Base-by-base conservation (phyloP, 176 grass and related monocot species). In the Lolium multiflorum region DNA sequence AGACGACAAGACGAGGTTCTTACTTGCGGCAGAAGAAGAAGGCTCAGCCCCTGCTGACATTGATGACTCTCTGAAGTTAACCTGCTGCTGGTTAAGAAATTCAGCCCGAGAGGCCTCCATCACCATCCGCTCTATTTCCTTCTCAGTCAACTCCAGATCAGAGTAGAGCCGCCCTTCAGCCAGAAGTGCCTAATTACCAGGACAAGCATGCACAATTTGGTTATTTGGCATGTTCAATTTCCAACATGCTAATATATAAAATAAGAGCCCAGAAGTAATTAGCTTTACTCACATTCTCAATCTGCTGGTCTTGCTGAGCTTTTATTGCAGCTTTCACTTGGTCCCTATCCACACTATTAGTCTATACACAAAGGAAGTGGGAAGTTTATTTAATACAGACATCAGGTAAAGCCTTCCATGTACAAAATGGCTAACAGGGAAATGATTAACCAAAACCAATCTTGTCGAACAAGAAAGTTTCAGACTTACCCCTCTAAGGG, bases 241-340 rank as follows among this genome's bases (percentile, higher is more conserved):
- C 41, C 26, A 51, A 73, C 3, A 11, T 85, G 60, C 62, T 51
- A 15, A 38, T 17, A 86, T 74, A 41, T 21, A 3, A 79, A 77
- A 20, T 74, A 50, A 49, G 22, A 28, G 48, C 72, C 26, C 72
- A 51, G 22, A 84, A 81, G 9, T 82, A 88, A 81, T 20, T 76
- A 9, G 24, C 37, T 58, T 50, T 54, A 62, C 90, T 93, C 86
- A 96, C 97, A 85, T 99, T 99, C 85, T 99, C 97, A 78, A 99
- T 94, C 75, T 97, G 97, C 59, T 94, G 92, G 38, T 99, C 97
- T 94, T 99, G 97, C 77, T 99, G 97, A 39, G 94, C 97, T 91
- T 93, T 99, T 71, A 99, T 99, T 48, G 92, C 97, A 83, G 90
- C 92, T 80, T 99, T 99, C 55, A 99, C 87, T 82, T 99, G 97